phyloP scores from a whole-genome alignment of 768 basidiomycete species.

The Suillus sp. region DNA sequence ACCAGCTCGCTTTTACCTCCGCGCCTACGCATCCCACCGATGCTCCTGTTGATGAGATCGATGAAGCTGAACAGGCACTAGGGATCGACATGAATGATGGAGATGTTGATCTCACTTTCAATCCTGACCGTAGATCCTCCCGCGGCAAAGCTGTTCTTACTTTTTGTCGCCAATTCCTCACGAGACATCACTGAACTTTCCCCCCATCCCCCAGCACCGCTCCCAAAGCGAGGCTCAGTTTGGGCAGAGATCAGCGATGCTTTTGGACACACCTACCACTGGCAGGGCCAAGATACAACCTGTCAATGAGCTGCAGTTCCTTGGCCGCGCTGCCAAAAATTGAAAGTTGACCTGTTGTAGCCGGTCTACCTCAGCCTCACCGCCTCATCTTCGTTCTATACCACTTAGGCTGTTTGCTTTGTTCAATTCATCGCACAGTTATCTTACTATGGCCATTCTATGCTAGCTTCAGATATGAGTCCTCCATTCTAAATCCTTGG shows the following conservation, averaged over 20 bases:
- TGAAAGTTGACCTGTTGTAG: constrained; percentile 3
- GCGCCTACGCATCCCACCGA: neutral
- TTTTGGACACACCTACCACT: neutral
- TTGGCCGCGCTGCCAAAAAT: constrained; percentile 20
- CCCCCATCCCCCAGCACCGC: constrained; percentile 21
- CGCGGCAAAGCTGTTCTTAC: constrained; percentile 23
- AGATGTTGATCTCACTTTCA: constrained; percentile 33
- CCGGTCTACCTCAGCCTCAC: neutral
- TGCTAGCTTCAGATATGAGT: constrained; percentile 1
- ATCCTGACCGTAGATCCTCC: constrained; percentile 26
- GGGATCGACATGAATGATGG: constrained; percentile 16
- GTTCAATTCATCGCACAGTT: neutral
- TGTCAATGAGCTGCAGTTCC: constrained; percentile 29
- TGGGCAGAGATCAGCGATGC: neutral
- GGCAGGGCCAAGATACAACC: constrained; percentile 14
- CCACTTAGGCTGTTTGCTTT: neutral
- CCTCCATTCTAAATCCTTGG: constrained; percentile 7
- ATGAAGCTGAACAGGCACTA: constrained; percentile 13
- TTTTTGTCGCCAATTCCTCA: constrained; percentile 29
- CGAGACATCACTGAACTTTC: constrained; percentile 23
- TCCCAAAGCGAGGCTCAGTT: constrained; percentile 25
- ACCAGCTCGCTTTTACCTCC: neutral
- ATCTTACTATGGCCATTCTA: neutral
- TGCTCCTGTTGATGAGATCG: neutral
- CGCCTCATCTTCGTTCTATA: constrained; percentile 9